phyloP scores from a whole-genome alignment of 805 yeast genomes.

The Candida pseudofarinosa region DNA sequence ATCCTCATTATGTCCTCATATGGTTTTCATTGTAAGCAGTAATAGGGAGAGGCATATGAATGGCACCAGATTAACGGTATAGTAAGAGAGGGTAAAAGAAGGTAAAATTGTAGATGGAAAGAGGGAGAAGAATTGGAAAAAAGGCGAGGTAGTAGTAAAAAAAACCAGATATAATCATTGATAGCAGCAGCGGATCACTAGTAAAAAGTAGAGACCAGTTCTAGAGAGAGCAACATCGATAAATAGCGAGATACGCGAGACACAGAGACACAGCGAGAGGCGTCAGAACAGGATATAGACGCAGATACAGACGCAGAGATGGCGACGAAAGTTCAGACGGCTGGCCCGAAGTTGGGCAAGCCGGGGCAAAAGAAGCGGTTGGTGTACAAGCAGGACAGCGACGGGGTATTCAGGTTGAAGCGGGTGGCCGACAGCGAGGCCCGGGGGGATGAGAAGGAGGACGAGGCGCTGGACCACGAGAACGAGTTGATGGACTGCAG shows the following conservation, averaged over 20 bases:
- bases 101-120: too few relatives aligned
- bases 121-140: too few relatives aligned
- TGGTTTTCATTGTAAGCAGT: not conserved
- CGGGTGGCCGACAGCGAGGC: constrained; percentile 7
- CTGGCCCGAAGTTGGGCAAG: constrained; percentile 14
- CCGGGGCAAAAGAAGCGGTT: constrained; percentile 13
- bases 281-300: too few relatives aligned
- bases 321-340: constrained; percentile 14
- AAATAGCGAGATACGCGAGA: too few relatives aligned
- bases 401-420: constrained; percentile 35
- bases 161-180: too few relatives aligned
- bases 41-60: not conserved
- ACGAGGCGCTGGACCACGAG: constrained; percentile 20
- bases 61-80: not conserved
- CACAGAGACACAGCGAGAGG: too few relatives aligned
- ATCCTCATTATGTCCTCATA: not conserved
- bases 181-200: too few relatives aligned
- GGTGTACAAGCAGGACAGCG: constrained; percentile 35
- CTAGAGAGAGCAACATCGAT: too few relatives aligned
- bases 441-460: constrained; percentile 3
- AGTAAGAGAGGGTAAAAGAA: not conserved
- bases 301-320: constrained; percentile 3
- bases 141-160: too few relatives aligned
- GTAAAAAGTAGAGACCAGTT: too few relatives aligned
- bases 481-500: constrained; percentile 32